These are phyloP conservation scores for Diplodia intermedia DNA, from an alignment of 2,329 filamentous ascomycete species.

Conservation along the genomic window DNA sequence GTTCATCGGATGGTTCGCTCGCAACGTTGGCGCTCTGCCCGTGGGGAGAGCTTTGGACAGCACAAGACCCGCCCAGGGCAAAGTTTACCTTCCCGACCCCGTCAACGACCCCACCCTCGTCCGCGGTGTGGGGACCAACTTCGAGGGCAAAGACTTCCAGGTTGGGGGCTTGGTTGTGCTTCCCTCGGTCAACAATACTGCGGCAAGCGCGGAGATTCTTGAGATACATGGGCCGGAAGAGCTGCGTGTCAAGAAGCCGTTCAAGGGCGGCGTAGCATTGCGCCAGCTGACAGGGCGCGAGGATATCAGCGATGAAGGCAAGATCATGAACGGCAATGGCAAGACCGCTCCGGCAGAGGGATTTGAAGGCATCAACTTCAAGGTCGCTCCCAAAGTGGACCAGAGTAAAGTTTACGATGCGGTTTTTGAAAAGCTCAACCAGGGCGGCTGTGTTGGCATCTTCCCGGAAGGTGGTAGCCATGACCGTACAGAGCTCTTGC, in stretches of 20 bases:
- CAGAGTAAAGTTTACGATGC: constrained; percentile 93
- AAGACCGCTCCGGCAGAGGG: constrained; percentile 60
- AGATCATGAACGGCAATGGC: constrained; percentile 63
- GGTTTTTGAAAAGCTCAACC: constrained; percentile 82
- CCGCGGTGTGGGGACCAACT: constrained; percentile 81
- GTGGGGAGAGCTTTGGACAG: constrained; percentile 90
- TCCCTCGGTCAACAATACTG: constrained; percentile 80
- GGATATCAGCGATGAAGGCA: constrained; percentile 72
- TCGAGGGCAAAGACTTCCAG: constrained; percentile 74
- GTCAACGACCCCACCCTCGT: constrained; percentile 82
- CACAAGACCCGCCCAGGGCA: constrained; percentile 79
- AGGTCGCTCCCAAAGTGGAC: constrained; percentile 90
- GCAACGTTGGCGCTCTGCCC: constrained; percentile 87
- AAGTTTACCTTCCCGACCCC: constrained; percentile 87
- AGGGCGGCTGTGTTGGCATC: constrained; percentile 90
- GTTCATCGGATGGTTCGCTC: constrained; percentile 87
- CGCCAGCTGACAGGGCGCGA: constrained; percentile 82
- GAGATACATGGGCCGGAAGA: constrained; percentile 82
- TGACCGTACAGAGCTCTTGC: constrained; percentile 88
- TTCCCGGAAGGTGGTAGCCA: constrained; percentile 97
- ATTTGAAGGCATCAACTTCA: constrained; percentile 81
- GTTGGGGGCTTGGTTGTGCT: constrained; percentile 85
- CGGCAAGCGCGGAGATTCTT: constrained; percentile 82
- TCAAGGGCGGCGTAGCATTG: constrained; percentile 77
- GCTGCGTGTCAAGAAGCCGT: constrained; percentile 83